Evolutionary conservation across 371 early-diverging fungal genomes (phyloP).

Genomic region (Parasitella parasitica): DNA sequence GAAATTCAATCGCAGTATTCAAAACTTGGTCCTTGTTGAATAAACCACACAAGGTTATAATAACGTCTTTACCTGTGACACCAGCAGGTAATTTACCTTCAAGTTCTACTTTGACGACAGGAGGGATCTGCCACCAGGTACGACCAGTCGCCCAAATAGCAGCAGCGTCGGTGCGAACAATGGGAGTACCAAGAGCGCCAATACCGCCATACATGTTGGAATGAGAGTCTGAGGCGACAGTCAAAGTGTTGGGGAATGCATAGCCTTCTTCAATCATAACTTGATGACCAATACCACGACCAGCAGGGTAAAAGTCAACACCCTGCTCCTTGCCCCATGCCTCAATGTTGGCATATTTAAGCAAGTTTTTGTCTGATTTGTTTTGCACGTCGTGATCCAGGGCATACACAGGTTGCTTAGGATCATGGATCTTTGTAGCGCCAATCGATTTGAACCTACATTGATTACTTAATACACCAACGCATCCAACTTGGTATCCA

Average conservation of each 20-base stretch:
- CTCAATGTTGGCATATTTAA: conserved; percentile 85
- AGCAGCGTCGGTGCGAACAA: conserved; percentile 96
- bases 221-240: conserved; percentile 96
- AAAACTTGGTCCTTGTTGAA: conserved; percentile 90
- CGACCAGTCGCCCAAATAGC: conserved; percentile 96
- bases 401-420: conserved; percentile 90
- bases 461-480: neutral
- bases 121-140: conserved; percentile 98
- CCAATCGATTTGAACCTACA: conserved; percentile 87
- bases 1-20: conserved; percentile 93
- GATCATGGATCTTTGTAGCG: conserved; percentile 74
- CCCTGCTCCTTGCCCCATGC: conserved; percentile 79
- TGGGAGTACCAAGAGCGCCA: conserved; percentile 92
- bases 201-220: conserved; percentile 98
- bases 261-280: conserved; percentile 96
- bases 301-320: conserved; percentile 94
- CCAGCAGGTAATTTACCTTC: conserved; percentile 71
- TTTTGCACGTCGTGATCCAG: conserved; percentile 97
- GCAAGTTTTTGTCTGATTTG: conserved; percentile 80
- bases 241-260: conserved; percentile 88
- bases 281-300: conserved; percentile 97
- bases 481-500: neutral
- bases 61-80: conserved; percentile 95
- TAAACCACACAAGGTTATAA: conserved; percentile 86
- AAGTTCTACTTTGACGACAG: conserved; percentile 86